Evolutionary conservation across 179 eudicot species (phyloP).

Genomic region (Silene coronaria): DNA sequence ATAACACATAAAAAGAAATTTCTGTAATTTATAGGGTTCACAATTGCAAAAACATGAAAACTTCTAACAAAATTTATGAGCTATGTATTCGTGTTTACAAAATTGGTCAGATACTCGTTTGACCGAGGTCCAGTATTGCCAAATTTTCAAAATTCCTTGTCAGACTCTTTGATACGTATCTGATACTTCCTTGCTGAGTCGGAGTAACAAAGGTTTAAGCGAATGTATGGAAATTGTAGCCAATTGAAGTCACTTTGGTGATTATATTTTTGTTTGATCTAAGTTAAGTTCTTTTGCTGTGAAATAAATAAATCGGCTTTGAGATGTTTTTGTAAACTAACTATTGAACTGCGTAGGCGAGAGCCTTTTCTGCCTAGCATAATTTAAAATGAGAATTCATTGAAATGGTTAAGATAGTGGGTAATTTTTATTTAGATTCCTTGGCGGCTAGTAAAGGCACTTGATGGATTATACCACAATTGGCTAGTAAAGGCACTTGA

Average conservation of each 20-base stretch:
- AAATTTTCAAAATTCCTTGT: too few relatives aligned
- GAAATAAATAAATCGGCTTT: slow-evolving; percentile 1
- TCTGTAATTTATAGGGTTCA: too few relatives aligned
- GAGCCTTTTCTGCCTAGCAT: background rate
- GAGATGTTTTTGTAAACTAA: background rate
- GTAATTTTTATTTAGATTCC: background rate
- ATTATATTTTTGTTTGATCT: background rate
- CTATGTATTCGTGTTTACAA: too few relatives aligned
- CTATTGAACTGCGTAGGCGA: background rate
- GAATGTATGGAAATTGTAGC: background rate
- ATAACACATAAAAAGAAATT: too few relatives aligned
- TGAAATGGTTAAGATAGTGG: background rate
- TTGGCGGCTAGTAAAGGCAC: background rate
- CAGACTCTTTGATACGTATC: too few relatives aligned
- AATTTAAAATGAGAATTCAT: background rate
- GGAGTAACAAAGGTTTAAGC: too few relatives aligned
- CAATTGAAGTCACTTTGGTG: background rate
- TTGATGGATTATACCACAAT: too few relatives aligned
- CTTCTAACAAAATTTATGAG: too few relatives aligned
- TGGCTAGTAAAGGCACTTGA: background rate
- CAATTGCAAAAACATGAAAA: too few relatives aligned
- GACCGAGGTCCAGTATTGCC: too few relatives aligned
- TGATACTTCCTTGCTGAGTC: too few relatives aligned
- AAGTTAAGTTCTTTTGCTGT: background rate
- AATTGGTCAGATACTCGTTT: too few relatives aligned